Evolutionary conservation across 2,329 filamentous ascomycete species (phyloP), one percentile per base, ranked within the genome.

Genomic region (Zymoseptoria ardabiliae): DNA sequence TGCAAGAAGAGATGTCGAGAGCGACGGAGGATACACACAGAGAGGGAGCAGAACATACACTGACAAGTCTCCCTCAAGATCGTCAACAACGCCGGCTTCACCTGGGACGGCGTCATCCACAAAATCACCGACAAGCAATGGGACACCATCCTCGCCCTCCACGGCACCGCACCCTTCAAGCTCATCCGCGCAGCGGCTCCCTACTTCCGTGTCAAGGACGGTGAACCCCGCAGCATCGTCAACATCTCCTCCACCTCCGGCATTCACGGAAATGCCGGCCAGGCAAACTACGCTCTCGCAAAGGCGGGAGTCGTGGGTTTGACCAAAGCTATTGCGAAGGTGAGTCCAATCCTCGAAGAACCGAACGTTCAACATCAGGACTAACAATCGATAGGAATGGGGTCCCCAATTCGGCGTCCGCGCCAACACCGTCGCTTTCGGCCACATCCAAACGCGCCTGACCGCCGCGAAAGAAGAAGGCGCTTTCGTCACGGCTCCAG

Each of bases 41-140:
- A 3, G 2, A 35, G 30, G 30, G 9, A 35, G 30, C 9, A 35
- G 30, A 13, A 35, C 30, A 35, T 35, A 13, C 13, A 2, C 11
- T 41, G 35, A 45, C 4, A 7, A 3, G 35, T 3, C 11, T 17
- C 1, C 2, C 3, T 11, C 4, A 1, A 45, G 35, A 87, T 96
- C 58, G 89, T 96, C 61, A 95, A 96, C 76, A 96, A 96, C 73
- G 91, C 91, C 0, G 91, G 90, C 50, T 95, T 90, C 76, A 96
- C 91, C 0, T 96, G 91, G 90, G 91, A 96, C 73, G 91, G 88
- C 6, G 90, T 95, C 48, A 91, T 95, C 66, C 90, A 95, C 80
- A 95, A 94, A 81, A 93, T 91, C 80, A 89, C 86, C 17, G 90
- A 95, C 79, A 90, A 90, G 78, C 90, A 95, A 80, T 95, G 90